Evolutionary conservation across 768 basidiomycete genomes (phyloP).

Genomic region (Rhodotorula diobovata): DNA sequence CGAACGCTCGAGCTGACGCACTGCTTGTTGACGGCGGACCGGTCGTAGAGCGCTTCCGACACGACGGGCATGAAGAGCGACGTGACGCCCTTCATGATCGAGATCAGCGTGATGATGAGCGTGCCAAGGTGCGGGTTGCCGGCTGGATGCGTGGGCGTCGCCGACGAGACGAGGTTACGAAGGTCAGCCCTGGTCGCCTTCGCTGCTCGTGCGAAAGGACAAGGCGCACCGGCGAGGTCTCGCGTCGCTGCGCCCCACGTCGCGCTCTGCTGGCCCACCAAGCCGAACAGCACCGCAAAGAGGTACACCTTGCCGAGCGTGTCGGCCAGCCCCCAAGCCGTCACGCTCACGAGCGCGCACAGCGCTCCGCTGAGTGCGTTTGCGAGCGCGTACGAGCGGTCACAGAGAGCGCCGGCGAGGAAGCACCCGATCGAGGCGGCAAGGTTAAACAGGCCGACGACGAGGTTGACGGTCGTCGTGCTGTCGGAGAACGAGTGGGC

Average conservation of each 20-base stretch:
- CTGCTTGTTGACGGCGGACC: not conserved
- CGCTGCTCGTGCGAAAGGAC: not conserved
- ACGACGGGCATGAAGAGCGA: conserved; percentile 12
- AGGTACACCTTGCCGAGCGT: conserved; percentile 7
- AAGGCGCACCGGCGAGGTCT: not conserved
- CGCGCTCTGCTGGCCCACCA: not conserved
- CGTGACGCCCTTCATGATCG: conserved; percentile 15
- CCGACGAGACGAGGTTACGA: not conserved
- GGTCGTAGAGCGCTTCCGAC: conserved; percentile 9
- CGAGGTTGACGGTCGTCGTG: not conserved
- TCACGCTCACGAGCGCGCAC: conserved; percentile 5
- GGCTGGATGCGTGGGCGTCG: not conserved
- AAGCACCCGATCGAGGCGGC: not conserved
- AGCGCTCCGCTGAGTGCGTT: conserved; percentile 6
- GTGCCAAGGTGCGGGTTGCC: conserved; percentile 11
- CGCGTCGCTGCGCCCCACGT: too few relatives aligned
- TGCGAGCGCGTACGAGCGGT: conserved; percentile 4
- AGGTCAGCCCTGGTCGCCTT: not conserved
- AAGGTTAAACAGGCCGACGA: conserved; percentile 7
- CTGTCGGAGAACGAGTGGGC: conserved; percentile 7
- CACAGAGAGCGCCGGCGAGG: not conserved
- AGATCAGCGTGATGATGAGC: conserved; percentile 14
- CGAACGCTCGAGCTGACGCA: not conserved
- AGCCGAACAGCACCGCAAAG: conserved; percentile 6
- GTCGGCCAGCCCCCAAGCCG: conserved; percentile 18